Evolutionary conservation across 2,329 filamentous ascomycete species (phyloP).

Genomic region (Lachnellula arida): DNA sequence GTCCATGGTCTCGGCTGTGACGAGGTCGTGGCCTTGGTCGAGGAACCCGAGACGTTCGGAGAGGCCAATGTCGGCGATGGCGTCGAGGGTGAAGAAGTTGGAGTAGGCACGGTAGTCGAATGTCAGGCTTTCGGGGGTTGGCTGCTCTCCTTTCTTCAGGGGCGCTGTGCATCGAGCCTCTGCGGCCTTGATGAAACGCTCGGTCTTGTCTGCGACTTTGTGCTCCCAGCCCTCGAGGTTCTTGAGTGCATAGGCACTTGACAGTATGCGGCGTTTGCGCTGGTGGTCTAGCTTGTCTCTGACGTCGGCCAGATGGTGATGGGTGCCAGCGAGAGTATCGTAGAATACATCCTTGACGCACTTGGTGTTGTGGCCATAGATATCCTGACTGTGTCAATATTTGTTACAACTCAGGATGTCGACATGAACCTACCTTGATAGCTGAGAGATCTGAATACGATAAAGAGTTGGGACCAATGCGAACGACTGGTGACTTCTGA

Average conservation of each 20-base stretch:
- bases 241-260: constrained; percentile 47
- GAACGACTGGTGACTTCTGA: constrained; percentile 41
- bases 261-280: constrained; percentile 46
- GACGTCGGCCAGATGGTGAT: constrained; percentile 49
- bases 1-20: constrained; percentile 40
- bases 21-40: constrained; percentile 43
- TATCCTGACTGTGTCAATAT: constrained; percentile 33
- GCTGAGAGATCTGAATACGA: constrained; percentile 39
- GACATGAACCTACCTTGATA: constrained; percentile 31
- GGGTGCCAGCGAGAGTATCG: constrained; percentile 40
- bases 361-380: constrained; percentile 46
- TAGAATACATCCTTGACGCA: constrained; percentile 49
- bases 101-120: constrained; percentile 48
- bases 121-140: constrained; percentile 37
- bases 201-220: constrained; percentile 49
- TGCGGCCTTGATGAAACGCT: constrained; percentile 40
- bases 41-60: constrained; percentile 48
- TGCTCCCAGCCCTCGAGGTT: constrained; percentile 51
- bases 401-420: neutral
- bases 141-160: constrained; percentile 17
- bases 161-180: constrained; percentile 40
- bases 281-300: constrained; percentile 48
- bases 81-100: constrained; percentile 54
- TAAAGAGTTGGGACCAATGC: constrained; percentile 42
- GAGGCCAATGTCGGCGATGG: constrained; percentile 52